Evolutionary conservation across 805 yeast species (phyloP).

Genomic region (Saturnispora kantuleensis): DNA sequence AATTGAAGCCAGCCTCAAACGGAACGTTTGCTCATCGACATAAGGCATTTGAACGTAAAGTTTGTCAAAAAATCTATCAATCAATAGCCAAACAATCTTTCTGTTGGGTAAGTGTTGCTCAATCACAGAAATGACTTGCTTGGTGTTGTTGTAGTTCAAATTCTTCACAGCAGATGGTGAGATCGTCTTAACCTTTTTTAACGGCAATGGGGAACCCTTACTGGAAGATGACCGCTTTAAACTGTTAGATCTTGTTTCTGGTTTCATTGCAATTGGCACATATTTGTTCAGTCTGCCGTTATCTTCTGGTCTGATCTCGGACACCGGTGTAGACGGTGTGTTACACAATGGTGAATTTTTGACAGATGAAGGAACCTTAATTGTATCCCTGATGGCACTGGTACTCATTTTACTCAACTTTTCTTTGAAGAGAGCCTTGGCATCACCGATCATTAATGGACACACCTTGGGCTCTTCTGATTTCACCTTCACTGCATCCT

Average conservation of each 20-base stretch:
- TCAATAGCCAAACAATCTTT: conserved; percentile 42
- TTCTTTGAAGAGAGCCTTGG: conserved; percentile 29
- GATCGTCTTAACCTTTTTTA: conserved; percentile 20
- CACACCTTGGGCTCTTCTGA: conserved; percentile 31
- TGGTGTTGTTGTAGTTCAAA: conserved; percentile 32
- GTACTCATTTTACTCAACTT: conserved; percentile 25
- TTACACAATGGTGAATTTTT: conserved; percentile 3
- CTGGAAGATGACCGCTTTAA: conserved; percentile 6
- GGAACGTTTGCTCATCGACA: conserved; percentile 48
- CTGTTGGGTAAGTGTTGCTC: conserved; percentile 44
- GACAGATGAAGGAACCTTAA: conserved; percentile 6
- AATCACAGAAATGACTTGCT: conserved; percentile 30
- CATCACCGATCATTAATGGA: conserved; percentile 38
- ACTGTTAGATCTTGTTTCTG: conserved; percentile 12
- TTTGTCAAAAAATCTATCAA: conserved; percentile 49
- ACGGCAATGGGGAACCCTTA: conserved; percentile 9
- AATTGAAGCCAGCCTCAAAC: conserved; percentile 32
- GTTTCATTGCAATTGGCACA: conserved; percentile 16
- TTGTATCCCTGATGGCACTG: conserved; percentile 22
- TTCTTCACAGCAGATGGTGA: conserved; percentile 27
- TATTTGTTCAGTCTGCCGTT: conserved; percentile 11
- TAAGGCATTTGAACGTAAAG: conserved; percentile 60
- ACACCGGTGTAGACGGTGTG: conserved; percentile 13
- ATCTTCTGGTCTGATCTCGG: conserved; percentile 14
- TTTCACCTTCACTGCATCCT: conserved; percentile 20